Conservation (phyloP, 2,329 filamentous ascomycete species). For the Tetracladium maxilliforme region DNA sequence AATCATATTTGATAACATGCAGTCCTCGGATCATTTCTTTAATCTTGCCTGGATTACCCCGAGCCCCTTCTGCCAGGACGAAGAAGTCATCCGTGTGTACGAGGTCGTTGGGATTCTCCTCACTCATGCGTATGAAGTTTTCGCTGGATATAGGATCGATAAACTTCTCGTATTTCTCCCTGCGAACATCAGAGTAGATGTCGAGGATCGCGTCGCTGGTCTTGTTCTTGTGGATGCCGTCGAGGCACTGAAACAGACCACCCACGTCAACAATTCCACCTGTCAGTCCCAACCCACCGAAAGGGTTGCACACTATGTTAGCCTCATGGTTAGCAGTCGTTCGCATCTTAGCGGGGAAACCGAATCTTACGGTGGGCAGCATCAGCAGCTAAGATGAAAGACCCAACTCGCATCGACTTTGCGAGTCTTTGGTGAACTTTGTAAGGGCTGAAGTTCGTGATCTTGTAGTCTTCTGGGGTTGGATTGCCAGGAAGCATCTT, state of each 20-base stretch:
- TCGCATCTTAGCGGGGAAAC: too few species aligned
- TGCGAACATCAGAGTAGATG: conserved; percentile 19
- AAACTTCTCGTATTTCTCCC: conserved; percentile 17
- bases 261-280: conserved; percentile 50
- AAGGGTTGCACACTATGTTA: conserved; percentile 32
- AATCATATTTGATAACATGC: too few species aligned
- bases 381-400: conserved; percentile 29
- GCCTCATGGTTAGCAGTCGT: too few species aligned
- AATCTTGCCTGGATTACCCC: too few species aligned
- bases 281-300: conserved; percentile 46
- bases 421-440: conserved; percentile 31
- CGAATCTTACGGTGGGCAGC: conserved; percentile 31
- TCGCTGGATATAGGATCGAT: conserved; percentile 22
- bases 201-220: conserved; percentile 19
- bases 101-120: conserved; percentile 17
- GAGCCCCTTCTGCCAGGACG: conserved; percentile 14
- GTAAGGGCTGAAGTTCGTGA: conserved; percentile 35
- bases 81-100: conserved; percentile 20
- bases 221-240: conserved; percentile 16
- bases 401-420: conserved; percentile 25
- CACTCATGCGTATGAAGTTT: conserved; percentile 20
- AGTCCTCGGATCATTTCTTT: too few species aligned
- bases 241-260: conserved; percentile 43
- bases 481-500: conserved; percentile 46
- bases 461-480: conserved; percentile 38